phyloP scores from a whole-genome alignment of 306 rosid genomes.

The Ochetophila trinervis region DNA sequence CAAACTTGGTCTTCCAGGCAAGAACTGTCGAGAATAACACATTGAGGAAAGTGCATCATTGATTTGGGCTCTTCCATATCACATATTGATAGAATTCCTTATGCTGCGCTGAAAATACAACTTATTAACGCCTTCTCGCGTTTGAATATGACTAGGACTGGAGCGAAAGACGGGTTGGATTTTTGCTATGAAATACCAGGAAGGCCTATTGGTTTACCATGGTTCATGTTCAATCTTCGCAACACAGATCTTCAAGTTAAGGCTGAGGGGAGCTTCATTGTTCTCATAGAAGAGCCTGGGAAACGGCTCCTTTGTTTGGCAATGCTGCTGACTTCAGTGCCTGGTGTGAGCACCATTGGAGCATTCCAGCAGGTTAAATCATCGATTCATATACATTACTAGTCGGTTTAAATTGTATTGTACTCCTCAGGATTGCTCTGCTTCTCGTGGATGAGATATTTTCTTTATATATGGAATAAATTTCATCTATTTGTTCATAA shows the following conservation, averaged over 20 bases:
- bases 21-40: not conserved
- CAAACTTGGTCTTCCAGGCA: not conserved
- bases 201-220: not conserved
- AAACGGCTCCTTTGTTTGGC: not conserved
- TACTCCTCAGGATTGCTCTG: not conserved
- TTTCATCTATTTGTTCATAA: too few relatives aligned
- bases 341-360: not conserved
- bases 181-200: not conserved
- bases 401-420: not conserved
- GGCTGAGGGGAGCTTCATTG: not conserved
- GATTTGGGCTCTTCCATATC: not conserved
- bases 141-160: not conserved
- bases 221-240: not conserved
- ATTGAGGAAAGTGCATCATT: not conserved
- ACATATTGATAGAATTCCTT: not conserved
- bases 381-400: not conserved
- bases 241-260: not conserved
- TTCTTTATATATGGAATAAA: too few relatives aligned
- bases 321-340: not conserved
- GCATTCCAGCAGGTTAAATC: not conserved
- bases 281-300: not conserved
- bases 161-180: not conserved
- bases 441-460: too few relatives aligned
- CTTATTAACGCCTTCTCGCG: not conserved
- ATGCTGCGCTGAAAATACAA: not conserved